Percentiles rank a stretch among this genome's conserved stretches.
Conservation (phyloP, 225 moss, liverwort and hornwort genomes). For the Polytrichum commune region DNA sequence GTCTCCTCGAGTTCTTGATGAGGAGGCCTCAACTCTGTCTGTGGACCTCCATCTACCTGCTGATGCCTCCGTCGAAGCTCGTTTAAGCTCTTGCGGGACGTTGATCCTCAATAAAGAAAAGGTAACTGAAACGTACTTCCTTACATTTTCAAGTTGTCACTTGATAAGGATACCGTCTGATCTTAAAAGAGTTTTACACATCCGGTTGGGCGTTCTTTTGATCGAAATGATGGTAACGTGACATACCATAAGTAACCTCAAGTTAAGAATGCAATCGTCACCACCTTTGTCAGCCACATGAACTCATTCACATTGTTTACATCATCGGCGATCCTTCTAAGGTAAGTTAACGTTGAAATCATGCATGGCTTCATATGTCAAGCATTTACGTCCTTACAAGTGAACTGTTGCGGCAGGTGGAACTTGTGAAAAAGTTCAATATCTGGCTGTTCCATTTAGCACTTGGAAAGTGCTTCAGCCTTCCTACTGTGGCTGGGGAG, state of each 20-base stretch:
- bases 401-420: constrained; percentile 21
- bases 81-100: constrained; percentile 25
- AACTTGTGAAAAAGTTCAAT: constrained; percentile 28
- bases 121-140: neutral
- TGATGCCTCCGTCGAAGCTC: constrained; percentile 29
- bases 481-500: constrained; percentile 26
- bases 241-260: too few species aligned
- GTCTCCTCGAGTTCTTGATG: constrained; percentile 29
- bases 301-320: too few species aligned
- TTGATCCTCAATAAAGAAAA: constrained; percentile 19
- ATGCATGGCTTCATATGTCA: too few species aligned
- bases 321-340: too few species aligned
- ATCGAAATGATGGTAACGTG: too few species aligned
- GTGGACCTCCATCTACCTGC: constrained; percentile 34
- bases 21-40: constrained; percentile 29
- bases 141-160: too few species aligned
- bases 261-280: too few species aligned
- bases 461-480: constrained; percentile 36
- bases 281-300: too few species aligned
- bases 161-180: too few species aligned
- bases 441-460: constrained; percentile 42
- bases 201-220: too few species aligned
- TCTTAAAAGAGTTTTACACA: too few species aligned
- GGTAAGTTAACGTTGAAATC: too few species aligned
- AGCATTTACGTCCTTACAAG: neutral